phyloP scores from a whole-genome alignment of 805 yeast genomes.

The Starmerella apis region DNA sequence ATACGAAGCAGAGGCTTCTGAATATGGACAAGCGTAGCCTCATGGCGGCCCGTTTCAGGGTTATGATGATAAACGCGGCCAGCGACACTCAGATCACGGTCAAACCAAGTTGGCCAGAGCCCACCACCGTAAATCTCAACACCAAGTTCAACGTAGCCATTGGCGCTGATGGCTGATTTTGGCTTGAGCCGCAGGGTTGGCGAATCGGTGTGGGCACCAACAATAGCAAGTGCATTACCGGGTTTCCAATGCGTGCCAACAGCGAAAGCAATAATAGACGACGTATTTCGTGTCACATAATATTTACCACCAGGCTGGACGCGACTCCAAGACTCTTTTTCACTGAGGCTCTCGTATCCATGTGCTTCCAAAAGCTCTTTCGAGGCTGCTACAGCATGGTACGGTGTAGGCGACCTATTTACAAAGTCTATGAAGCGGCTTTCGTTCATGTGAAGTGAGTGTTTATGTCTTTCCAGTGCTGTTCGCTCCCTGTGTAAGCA shows the following conservation, averaged over 20 bases:
- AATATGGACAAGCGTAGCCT: slow-evolving; percentile 64
- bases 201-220: slow-evolving; percentile 95
- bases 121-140: slow-evolving; percentile 95
- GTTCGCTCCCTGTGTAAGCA: not conserved
- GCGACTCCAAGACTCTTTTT: slow-evolving; percentile 54
- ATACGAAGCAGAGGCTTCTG: slow-evolving; percentile 77
- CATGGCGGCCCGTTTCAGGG: slow-evolving; percentile 31
- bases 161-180: slow-evolving; percentile 48
- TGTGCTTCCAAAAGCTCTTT: slow-evolving; percentile 43
- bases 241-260: slow-evolving; percentile 63
- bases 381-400: slow-evolving; percentile 72
- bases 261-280: slow-evolving; percentile 78
- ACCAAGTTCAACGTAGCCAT: slow-evolving; percentile 71
- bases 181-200: slow-evolving; percentile 91
- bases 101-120: slow-evolving; percentile 95
- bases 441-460: not conserved
- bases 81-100: slow-evolving; percentile 80
- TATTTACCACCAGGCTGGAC: slow-evolving; percentile 53
- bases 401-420: slow-evolving; percentile 84
- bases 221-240: slow-evolving; percentile 75
- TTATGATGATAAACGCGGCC: slow-evolving; percentile 73
- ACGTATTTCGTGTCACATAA: slow-evolving; percentile 79
- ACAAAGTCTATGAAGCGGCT: slow-evolving; percentile 40
- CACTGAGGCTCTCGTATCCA: slow-evolving; percentile 69
- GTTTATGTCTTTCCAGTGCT: not conserved